These are phyloP conservation scores for Lactarius vividus DNA, from an alignment of 768 basidiomycete species.

Conservation along the genomic window DNA sequence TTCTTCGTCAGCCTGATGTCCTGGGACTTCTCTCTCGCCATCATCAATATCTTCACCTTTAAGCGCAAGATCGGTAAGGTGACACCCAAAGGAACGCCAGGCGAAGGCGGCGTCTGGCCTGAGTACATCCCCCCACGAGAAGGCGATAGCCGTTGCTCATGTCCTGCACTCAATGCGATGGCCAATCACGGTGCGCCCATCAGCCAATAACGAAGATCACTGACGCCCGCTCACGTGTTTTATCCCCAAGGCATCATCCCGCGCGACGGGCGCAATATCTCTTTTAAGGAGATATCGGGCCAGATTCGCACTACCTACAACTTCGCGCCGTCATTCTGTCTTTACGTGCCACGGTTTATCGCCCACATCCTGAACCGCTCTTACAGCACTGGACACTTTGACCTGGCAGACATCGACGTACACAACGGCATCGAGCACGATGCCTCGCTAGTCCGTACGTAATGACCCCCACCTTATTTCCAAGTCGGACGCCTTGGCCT, in stretches of 20 bases:
- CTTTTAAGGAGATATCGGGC: slow-evolving; percentile 47
- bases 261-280: slow-evolving; percentile 67
- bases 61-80: slow-evolving; percentile 53
- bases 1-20: slow-evolving; percentile 35
- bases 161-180: slow-evolving; percentile 76
- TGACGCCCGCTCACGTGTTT: neutral
- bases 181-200: slow-evolving; percentile 68
- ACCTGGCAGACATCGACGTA: slow-evolving; percentile 63
- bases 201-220: neutral
- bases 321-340: slow-evolving; percentile 64
- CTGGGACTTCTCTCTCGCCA: slow-evolving; percentile 53
- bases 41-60: slow-evolving; percentile 52
- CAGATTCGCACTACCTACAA: slow-evolving; percentile 60
- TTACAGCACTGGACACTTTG: slow-evolving; percentile 56
- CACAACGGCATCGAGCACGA: slow-evolving; percentile 80
- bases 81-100: slow-evolving; percentile 52
- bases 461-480: too few species aligned
- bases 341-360: slow-evolving; percentile 59
- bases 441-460: slow-evolving; percentile 57
- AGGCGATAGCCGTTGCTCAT: slow-evolving; percentile 68
- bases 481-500: neutral
- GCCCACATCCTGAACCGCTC: slow-evolving; percentile 55
- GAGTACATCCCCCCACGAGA: slow-evolving; percentile 55
- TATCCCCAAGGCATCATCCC: slow-evolving; percentile 42
- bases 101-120: slow-evolving; percentile 65